A percentile compares a stretch with the other conserved stretches of the same genome.
These are phyloP conservation scores for Oenanthe sinensis DNA, from an alignment of 129 eudicot species.

Conservation along the genomic window DNA sequence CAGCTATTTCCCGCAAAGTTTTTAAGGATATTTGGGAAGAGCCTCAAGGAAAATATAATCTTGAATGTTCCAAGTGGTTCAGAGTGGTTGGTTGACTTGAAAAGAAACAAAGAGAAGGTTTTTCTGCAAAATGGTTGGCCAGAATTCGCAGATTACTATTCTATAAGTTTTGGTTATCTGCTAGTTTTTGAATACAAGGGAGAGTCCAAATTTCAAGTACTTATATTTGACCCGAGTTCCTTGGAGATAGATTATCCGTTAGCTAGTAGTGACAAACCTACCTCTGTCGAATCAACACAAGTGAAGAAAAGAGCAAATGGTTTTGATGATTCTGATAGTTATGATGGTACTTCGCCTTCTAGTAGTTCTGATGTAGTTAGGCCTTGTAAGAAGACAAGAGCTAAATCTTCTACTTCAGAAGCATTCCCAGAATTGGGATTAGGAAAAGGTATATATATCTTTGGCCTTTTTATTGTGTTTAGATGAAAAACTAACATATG, in stretches of 20 bases:
- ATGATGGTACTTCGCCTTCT: no score
- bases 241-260: neutral
- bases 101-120: neutral
- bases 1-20: neutral
- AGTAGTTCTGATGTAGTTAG: neutral
- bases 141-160: neutral
- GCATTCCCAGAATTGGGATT: neutral
- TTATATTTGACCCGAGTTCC: neutral
- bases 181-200: neutral
- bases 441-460: neutral
- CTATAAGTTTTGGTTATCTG: neutral
- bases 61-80: neutral
- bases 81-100: neutral
- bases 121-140: neutral
- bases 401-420: neutral
- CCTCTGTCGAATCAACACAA: neutral
- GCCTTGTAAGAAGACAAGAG: neutral
- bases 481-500: neutral
- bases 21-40: neutral
- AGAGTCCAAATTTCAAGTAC: neutral
- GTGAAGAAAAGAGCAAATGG: neutral
- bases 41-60: neutral
- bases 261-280: neutral
- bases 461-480: neutral
- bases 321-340: neutral